Base-by-base conservation (phyloP, 83 land plant species). In the Picea mariana region DNA sequence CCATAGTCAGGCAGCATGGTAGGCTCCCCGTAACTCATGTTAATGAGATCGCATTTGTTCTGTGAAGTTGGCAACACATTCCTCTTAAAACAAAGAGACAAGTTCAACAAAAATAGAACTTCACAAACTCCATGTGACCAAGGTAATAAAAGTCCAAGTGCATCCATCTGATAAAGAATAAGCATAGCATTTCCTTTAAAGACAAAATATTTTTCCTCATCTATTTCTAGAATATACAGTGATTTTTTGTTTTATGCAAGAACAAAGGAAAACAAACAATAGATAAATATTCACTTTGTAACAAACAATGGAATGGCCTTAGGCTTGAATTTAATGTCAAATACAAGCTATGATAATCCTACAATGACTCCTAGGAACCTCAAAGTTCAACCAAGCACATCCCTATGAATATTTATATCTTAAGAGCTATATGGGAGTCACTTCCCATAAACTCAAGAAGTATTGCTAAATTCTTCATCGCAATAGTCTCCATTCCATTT, bases 1-100 rank as follows among this genome's bases (percentile, higher is more conserved):
- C 99, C 99, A 90, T 98, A 98, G 78, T 98, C 97, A 64, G 99
- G 99, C 42, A 90, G 75, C n/a, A 91, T 75, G 23, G 99, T 89
- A 63, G 95, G 90, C 82, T 98, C 99, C 47, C 99, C 99, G 88
- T 98, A 98, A 82, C 99, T 98, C 99, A 98, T 98, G 82, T 98
- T 98, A 86, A 98, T 98, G 40, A 98, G 90, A 84, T 98, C 93
- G 81, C 99, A 98, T 85, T 96, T 98, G 77, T 94, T 94, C 99
- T 98, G 98, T 78, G 85, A 67, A 81, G 55, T 21, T 65, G 42
- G 34, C 78, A 63, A 34, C 64, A 59, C 47, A 31, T 34, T 13
- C 26, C 20, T 71, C 42, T 40, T 75, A 49, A 42, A 31, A 75
- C 26, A 8, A 44, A 82, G 47, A 60, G 26, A 69, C 44, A 0